These are phyloP conservation scores for Clonostachys chloroleuca DNA, from an alignment of 2,329 filamentous ascomycete species.

Conservation along the genomic window DNA sequence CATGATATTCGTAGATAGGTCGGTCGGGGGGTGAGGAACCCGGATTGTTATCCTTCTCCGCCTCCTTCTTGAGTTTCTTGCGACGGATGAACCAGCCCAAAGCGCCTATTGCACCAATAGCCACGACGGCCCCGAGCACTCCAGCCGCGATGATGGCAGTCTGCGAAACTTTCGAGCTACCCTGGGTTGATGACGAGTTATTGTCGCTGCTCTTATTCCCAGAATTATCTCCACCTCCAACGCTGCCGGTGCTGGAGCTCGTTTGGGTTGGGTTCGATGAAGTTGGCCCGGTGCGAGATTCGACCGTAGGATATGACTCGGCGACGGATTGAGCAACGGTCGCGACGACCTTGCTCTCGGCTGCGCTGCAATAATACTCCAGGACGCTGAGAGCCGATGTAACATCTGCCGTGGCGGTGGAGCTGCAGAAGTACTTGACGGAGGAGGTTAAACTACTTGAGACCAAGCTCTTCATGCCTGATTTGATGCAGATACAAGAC, in stretches of 20 bases:
- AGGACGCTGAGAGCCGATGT: constrained; percentile 40
- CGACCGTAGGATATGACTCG: constrained; percentile 7
- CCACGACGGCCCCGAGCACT: constrained; percentile 16
- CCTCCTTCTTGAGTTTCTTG: constrained; percentile 10
- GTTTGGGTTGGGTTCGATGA: constrained; percentile 11
- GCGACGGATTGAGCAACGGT: constrained; percentile 31
- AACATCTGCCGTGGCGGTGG: constrained; percentile 35
- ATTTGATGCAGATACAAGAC: constrained; percentile 47
- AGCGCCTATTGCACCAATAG: constrained; percentile 17
- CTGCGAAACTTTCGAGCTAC: not conserved
- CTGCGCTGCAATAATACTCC: constrained; percentile 45
- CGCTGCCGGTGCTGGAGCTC: constrained; percentile 7
- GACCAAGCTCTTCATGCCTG: constrained; percentile 35
- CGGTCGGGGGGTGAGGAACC: not conserved
- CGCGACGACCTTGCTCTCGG: constrained; percentile 30
- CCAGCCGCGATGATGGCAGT: constrained; percentile 23
- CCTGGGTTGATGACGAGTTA: not conserved
- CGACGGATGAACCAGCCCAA: constrained; percentile 29
- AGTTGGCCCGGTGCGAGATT: constrained; percentile 6
- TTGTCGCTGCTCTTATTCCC: not conserved
- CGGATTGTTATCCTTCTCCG: not conserved
- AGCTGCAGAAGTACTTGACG: constrained; percentile 38
- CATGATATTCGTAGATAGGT: not conserved
- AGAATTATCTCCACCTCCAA: constrained; percentile 4
- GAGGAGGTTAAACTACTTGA: constrained; percentile 36